Percentiles rank a stretch among this genome's conserved stretches.
Conservation (phyloP, 352 stramenopile genomes). For the Globisporangium barbulae region DNA sequence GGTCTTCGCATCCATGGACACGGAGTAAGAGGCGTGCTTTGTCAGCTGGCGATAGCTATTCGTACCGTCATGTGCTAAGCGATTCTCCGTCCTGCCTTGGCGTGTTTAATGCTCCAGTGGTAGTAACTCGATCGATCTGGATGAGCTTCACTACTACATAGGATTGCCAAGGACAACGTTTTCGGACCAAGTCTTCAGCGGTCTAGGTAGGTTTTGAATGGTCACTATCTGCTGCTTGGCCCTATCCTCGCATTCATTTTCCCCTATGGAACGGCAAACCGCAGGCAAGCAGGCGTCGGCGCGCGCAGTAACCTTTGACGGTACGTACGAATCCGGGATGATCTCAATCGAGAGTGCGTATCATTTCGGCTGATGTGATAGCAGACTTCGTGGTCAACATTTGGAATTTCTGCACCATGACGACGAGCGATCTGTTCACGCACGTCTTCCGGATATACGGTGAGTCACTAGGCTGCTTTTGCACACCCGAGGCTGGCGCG, state of each 20-base stretch:
- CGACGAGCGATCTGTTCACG: conserved; percentile 26
- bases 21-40: conserved; percentile 23
- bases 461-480: conserved; percentile 7
- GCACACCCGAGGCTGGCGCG: too few species aligned
- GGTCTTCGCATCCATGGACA: conserved; percentile 48
- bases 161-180: conserved; percentile 33
- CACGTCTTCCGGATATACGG: conserved; percentile 52
- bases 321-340: conserved; percentile 10
- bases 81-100: too few species aligned
- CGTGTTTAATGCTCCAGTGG: conserved; percentile 16
- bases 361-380: neutral
- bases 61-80: neutral
- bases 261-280: neutral
- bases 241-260: neutral
- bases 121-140: conserved; percentile 57
- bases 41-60: neutral
- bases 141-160: conserved; percentile 47
- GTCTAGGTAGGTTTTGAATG: conserved; percentile 25
- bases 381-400: conserved; percentile 54
- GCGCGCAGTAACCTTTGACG: conserved; percentile 43
- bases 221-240: neutral
- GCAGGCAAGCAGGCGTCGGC: conserved; percentile 38
- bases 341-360: neutral
- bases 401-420: conserved; percentile 66
- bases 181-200: conserved; percentile 56